Base-by-base conservation (phyloP, 208 protist species). In the Crithidia fasciculata region DNA sequence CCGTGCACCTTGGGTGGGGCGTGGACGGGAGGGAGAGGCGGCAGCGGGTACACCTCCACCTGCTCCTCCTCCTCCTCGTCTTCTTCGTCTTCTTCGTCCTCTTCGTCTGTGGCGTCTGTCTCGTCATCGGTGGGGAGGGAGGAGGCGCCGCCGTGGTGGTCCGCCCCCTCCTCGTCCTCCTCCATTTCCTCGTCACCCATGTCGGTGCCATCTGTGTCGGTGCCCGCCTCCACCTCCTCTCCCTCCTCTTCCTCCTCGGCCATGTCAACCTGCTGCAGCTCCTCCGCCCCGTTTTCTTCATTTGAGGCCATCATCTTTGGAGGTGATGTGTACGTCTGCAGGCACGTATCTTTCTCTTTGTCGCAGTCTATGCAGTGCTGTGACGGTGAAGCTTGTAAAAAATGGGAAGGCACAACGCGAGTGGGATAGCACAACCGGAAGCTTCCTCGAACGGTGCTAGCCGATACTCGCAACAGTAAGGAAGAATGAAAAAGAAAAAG, bases 1-100 rank as follows among this genome's bases (percentile, higher is more conserved):
- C 82, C 90, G 53, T 89, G 71, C 8, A 95, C 76, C 10, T 79
- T 80, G 10, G 73, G 47, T 44, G 90, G 80, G 16, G 78, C 75
- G 53, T 77, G 53, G 44, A 84, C 83, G 5, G 85, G 84, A 7
- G 90, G 85, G 4, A 95, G 81, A 5, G 87, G 85, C 7, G 90
- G 87, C 49, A 92, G 79, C 1, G 76, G 68, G 67, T 80, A 84
- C 19, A 75, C 59, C 40, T 72, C 61, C 19, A 56, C 45, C 16
- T 80, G 74, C 49, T 80, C 69, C 68, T 91, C 78, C 57, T 85
- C 77, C 37, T 80, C 74, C 41, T 82, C 71, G 36, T 74, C 61
- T 10, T 80, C 83, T 19, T 81, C 74, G 6, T 81, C 73, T 9
- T 82, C 57, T 54, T 77, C 73, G 10, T 71, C 59, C 40, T 54